phyloP scores from a whole-genome alignment of 805 yeast genomes.

The Candida coleopterorum region DNA sequence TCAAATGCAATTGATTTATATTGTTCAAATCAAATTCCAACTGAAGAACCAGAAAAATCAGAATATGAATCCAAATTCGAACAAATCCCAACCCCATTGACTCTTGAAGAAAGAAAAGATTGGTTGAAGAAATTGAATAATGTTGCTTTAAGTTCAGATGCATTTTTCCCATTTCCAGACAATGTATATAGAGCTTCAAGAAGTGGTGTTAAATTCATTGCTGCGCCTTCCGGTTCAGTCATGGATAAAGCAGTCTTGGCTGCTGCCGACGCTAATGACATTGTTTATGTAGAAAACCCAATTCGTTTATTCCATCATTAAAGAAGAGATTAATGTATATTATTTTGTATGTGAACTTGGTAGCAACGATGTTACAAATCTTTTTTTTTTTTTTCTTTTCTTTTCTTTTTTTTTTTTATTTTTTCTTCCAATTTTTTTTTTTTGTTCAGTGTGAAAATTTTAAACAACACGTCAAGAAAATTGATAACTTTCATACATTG shows the following conservation, averaged over 20 bases:
- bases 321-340: conserved; percentile 7
- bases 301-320: conserved; percentile 97
- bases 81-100: conserved; percentile 76
- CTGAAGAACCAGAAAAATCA: conserved; percentile 83
- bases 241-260: conserved; percentile 95
- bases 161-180: conserved; percentile 99
- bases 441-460: not conserved
- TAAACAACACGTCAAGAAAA: conserved; percentile 5
- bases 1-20: conserved; percentile 94
- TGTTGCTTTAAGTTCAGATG: conserved; percentile 94
- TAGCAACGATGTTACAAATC: not conserved
- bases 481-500: too few species aligned
- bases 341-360: not conserved
- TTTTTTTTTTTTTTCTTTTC: not conserved
- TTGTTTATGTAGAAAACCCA: conserved; percentile 95
- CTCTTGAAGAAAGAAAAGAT: conserved; percentile 76
- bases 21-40: conserved; percentile 89
- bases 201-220: conserved; percentile 93
- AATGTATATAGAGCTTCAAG: conserved; percentile 96
- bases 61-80: conserved; percentile 91
- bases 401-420: conserved; percentile 3
- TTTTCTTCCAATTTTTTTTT: not conserved
- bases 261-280: conserved; percentile 87
- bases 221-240: conserved; percentile 97
- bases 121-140: conserved; percentile 78